Evolutionary conservation across 2,329 filamentous ascomycete genomes (phyloP).

Genomic region (Huntiella decipiens): DNA sequence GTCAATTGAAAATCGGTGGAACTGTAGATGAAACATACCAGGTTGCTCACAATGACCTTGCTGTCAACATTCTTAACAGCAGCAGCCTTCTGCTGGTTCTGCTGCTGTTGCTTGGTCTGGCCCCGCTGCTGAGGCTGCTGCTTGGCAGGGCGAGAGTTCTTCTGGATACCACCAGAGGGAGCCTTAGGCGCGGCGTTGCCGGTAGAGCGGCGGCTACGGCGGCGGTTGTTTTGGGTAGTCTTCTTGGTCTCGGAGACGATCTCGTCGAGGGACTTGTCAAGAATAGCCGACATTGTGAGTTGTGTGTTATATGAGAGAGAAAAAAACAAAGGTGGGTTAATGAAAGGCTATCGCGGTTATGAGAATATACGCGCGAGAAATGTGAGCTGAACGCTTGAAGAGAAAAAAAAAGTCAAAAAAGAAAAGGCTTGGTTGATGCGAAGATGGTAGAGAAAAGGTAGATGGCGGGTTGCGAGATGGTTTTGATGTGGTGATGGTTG

Average conservation of each 20-base stretch:
- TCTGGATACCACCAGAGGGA: slow-evolving; percentile 72
- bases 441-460: slow-evolving; percentile 9
- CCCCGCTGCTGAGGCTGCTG: slow-evolving; percentile 31
- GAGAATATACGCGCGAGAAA: slow-evolving; percentile 1
- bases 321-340: slow-evolving; percentile 1
- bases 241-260: slow-evolving; percentile 65
- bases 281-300: slow-evolving; percentile 70
- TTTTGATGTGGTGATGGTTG: slow-evolving; percentile 8
- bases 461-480: slow-evolving; percentile 7
- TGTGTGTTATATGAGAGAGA: slow-evolving; percentile 10
- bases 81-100: slow-evolving; percentile 44
- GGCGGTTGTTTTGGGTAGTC: slow-evolving; percentile 36
- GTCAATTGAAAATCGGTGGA: neutral
- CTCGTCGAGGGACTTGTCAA: slow-evolving; percentile 93
- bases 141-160: slow-evolving; percentile 47
- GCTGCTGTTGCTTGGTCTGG: slow-evolving; percentile 18
- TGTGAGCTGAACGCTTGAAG: neutral
- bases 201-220: slow-evolving; percentile 29
- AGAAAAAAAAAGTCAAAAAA: slow-evolving; percentile 2
- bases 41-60: slow-evolving; percentile 97
- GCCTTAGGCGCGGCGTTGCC: slow-evolving; percentile 36
- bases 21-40: slow-evolving; percentile 42
- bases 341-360: neutral
- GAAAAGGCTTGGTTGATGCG: slow-evolving; percentile 12
- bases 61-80: slow-evolving; percentile 49